Percentiles rank a stretch among this genome's conserved stretches.
Conservation (phyloP, 768 basidiomycete genomes). For the Guyanaporus albipodus region DNA sequence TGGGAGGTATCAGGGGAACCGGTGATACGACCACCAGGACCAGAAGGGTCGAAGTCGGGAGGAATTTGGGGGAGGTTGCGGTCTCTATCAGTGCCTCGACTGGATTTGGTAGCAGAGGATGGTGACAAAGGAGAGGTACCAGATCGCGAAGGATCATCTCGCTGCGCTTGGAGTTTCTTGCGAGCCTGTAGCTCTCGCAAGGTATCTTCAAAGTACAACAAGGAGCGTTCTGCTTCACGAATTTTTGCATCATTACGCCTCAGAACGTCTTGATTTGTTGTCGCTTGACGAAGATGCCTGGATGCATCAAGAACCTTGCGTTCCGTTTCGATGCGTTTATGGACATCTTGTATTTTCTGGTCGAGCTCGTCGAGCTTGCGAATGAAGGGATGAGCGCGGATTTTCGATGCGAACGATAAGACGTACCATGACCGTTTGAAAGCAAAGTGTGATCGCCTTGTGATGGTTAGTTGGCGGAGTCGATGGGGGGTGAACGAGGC, state of each 20-base stretch:
- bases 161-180: constrained; percentile 60
- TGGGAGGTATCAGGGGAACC: constrained; percentile 40
- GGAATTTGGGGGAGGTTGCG: constrained; percentile 45
- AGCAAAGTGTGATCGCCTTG: constrained; percentile 12
- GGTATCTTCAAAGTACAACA: constrained; percentile 85
- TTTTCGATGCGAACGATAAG: constrained; percentile 9
- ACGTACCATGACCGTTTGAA: constrained; percentile 31
- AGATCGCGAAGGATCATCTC: constrained; percentile 52
- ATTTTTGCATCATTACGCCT: constrained; percentile 80
- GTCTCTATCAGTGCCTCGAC: constrained; percentile 28
- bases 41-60: constrained; percentile 41
- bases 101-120: constrained; percentile 13
- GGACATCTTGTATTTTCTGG: constrained; percentile 90
- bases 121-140: constrained; percentile 36
- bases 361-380: constrained; percentile 60
- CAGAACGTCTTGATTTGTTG: constrained; percentile 82
- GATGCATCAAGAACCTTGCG: constrained; percentile 89
- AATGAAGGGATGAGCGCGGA: constrained; percentile 1
- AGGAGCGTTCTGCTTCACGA: constrained; percentile 76
- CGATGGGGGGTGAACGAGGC: constrained; percentile 26
- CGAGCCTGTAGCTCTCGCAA: constrained; percentile 78
- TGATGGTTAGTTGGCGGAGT: constrained; percentile 11
- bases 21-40: constrained; percentile 31
- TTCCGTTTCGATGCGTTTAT: constrained; percentile 87
- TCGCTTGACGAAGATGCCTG: constrained; percentile 73